Base-by-base conservation (phyloP, 2,329 filamentous ascomycete genomes). In the Exophiala spinifera region DNA sequence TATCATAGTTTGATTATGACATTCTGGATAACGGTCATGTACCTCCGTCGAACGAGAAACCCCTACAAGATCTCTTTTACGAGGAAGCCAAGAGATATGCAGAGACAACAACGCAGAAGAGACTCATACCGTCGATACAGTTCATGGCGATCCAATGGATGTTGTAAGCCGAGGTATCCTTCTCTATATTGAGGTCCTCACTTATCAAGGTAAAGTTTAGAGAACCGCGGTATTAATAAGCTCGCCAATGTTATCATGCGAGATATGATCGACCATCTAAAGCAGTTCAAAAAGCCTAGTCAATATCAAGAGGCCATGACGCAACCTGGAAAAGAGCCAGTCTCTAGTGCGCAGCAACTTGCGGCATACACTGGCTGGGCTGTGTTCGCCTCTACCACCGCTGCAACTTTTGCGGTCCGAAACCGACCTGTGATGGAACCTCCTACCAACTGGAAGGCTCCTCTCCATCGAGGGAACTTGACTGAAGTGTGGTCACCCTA, bases 111-210 rank as follows among this genome's bases (percentile, higher is more conserved):
- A 31, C 15, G 19, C 20, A 23, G 7, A 50, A 50, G 36, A 28
- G 36, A 13, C 44, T 37, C 3, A 72, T 50, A 17, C n/a, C 43
- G 31, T 44, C n/a, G 11, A 53, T 47, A 37, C 34, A 46, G 43
- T 46, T 21, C 43, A 20, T 47, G 42, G 43, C 33, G 10, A n/a
- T 46, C 17, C 43, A 53, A 47, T 50, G 47, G 47, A 42, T 43
- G 47, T 50, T 43, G 47, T 50, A 33, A 50, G 47, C 37, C n/a
- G 5, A 13, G 19, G 14, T 31, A 7, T 8, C 31, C 5, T 10
- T 8, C 39, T 39, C 15, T n/a, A 11, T 31, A 37, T 25, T n/a
- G n/a, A n/a, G 11, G 6, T 10, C 3, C 7, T 2, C n/a, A 15
- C 37, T 40, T 2, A 50, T 23, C 8, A 8, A 15, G 36, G n/a